Evolutionary conservation across 2,329 filamentous ascomycete species (phyloP), one percentile per base, ranked within the genome.

Genomic region (Trichoderma guizhouense): DNA sequence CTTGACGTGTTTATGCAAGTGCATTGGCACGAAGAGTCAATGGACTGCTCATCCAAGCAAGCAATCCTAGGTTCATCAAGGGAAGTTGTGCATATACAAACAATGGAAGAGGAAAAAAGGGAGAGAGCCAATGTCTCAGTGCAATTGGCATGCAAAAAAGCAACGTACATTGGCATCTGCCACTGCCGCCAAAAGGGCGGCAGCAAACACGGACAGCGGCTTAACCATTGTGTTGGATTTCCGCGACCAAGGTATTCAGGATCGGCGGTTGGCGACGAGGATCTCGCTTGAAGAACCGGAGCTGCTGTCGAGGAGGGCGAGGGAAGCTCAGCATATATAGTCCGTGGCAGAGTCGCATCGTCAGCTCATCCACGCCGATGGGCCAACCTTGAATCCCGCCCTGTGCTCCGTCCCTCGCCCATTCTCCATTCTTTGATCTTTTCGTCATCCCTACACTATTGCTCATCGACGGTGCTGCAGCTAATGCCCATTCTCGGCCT

Each of bases 191-290:
- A 82, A 73, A 28, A 80, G 72, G 34, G 80, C 74, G 58, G 79
- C 77, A 64, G 77, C 78, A 36, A 80, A 74, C 51, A 82, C 64
- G 47, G 77, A 76, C 51, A 76, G 71, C 60, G 78, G 75, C 80
- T 80, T 82, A n/a, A 60, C 32, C 81, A 83, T 83, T 73, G 43
- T 77, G 73, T 32, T 57, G 64, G 21, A 14, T 71, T 34, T 55
- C 36, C 58, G 69, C 60, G 62, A 73, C 64, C 62, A 58, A 70
- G 63, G 71, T 26, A 64, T 28, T 64, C 69, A 26, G 61, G 69
- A 71, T 58, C 61, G 53, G 36, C 62, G 60, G 64, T 36, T 69
- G 66, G 64, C 57, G 69, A 72, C 43, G 72, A 64, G 71, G 60
- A 34, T 61, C 30, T 67, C 57, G 65, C 53, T 69, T 63, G 51